Percentiles rank a stretch among this genome's conserved stretches.
phyloP scores from a whole-genome alignment of 768 basidiomycete genomes.

The Zangia roseola region DNA sequence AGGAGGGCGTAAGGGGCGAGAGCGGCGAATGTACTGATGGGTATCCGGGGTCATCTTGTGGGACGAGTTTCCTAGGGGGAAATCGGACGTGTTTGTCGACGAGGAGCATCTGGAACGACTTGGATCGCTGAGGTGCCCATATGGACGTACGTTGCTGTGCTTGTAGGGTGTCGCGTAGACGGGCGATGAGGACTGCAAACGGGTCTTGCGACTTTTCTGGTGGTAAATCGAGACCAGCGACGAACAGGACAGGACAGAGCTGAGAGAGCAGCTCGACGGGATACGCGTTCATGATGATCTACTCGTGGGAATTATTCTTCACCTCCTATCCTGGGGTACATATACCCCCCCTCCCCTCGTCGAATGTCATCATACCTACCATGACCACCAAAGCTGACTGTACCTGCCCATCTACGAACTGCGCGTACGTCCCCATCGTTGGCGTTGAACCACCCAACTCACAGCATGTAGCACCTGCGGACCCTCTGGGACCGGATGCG shows the following conservation, averaged over 20 bases:
- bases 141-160: slow-evolving; percentile 61
- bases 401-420: slow-evolving; percentile 26
- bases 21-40: slow-evolving; percentile 78
- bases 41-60: slow-evolving; percentile 56
- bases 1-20: slow-evolving; percentile 86
- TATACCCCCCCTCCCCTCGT: no score
- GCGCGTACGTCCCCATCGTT: slow-evolving; percentile 20
- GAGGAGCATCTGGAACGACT: slow-evolving; percentile 77
- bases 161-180: slow-evolving; percentile 70
- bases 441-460: not conserved
- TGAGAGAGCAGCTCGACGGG: slow-evolving; percentile 88
- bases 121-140: slow-evolving; percentile 71
- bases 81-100: slow-evolving; percentile 85
- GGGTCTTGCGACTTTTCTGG: slow-evolving; percentile 48
- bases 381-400: slow-evolving; percentile 25
- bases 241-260: slow-evolving; percentile 88
- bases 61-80: slow-evolving; percentile 78
- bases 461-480: slow-evolving; percentile 28
- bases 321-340: no score
- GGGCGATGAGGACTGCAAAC: slow-evolving; percentile 55
- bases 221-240: slow-evolving; percentile 31
- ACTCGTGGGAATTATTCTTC: slow-evolving; percentile 7
- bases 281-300: slow-evolving; percentile 79
- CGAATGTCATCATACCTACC: no score
- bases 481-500: slow-evolving; percentile 30